Evolutionary conservation across 768 basidiomycete genomes (phyloP), one percentile per base, ranked within the genome.

Genomic region (Macrolepiota fuliginosa): DNA sequence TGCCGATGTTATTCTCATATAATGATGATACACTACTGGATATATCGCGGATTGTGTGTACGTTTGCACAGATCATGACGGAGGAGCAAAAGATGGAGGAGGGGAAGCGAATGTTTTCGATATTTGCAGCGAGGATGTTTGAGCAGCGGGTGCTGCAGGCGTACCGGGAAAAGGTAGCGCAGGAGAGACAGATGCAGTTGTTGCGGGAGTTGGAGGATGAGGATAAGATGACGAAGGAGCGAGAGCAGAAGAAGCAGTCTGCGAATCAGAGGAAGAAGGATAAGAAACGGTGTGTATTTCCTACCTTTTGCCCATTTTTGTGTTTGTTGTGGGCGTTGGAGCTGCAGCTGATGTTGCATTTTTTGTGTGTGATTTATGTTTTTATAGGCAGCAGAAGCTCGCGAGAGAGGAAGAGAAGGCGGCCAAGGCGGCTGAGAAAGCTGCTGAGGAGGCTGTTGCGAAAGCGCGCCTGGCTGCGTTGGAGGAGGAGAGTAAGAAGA

Each of bases 191-290:
- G 73, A 78, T 91, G 63, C 96, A 98, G 67, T 82, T 99, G 22
- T 80, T 99, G 61, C 88, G 92, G 32, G 97, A 98, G 71, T 85
- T 99, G 13, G 96, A 97, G 73, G 95, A 96, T 67, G 97, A 98
- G 77, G 92, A 96, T 70, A 92, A 92, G 74, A 75, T 84, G 32
- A 82, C 86, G 53, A 89, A 89, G 71, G 94, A 97, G 70, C 85
- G 86, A 67, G 96, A 97, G 77, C 90, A 87, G 58, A 96, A 97
- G 83, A 92, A 93, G 73, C 91, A 91, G 72, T 91, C 88, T 64
- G 92, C 94, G 77, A 95, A 97, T 84, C 96, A 96, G 84, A 98
- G 97, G 84, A 99, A 98, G 83, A 97, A 98, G 75, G 98, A 98
- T 81, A 95, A 94, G 84, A 82, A 81, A 73, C 88, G 80, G 95